Evolutionary conservation across 148 eudicot genomes (phyloP), one percentile per base, ranked within the genome.

Genomic region (Beta vulgaris): DNA sequence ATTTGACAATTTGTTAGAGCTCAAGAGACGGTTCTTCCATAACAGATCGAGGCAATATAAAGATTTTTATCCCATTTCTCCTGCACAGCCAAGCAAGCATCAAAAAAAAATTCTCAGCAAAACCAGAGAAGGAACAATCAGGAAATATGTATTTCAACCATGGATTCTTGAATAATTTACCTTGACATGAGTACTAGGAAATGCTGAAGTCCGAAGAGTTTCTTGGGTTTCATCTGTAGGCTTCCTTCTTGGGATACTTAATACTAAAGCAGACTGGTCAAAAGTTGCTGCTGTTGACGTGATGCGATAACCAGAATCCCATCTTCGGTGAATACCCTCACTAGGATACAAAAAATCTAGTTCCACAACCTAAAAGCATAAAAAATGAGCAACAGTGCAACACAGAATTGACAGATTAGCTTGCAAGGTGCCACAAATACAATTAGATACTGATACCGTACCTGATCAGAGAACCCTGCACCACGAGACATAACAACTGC

Each of bases 401-500:
- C 49, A 44, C 57, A 9, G 44, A n/a, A 2, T 1, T 32, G 42
- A 35, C 2, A 1, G 19, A 23, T 29, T 18, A 32, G 39, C 6
- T 31, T 36, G 59, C 4, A 21, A 54, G 29, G n/a, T n/a, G n/a
- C n/a, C n/a, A n/a, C n/a, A n/a, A 54, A 40, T 16, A 35, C 63
- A 44, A 64, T 55, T 34, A 40, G 7, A 75, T 64, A 28, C 35
- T 49, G 26, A 53, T 6, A 42, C 18, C 16, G 26, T 60, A 91
- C 98, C 97, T 94, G 98, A 39, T 94, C 93, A 58, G 92, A 80
- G 66, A 79, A 90, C 67, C 96, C 96, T 19, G 96, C 85, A 23
- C 96, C 96, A 58, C 97, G 97, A 69, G 98, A 94, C 98, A 94
- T 91, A n/a, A 91, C 96, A 83, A 94, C 84, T 55, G 88, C 98